Base-by-base conservation (phyloP, 768 basidiomycete species). In the Tulasnella sp. region DNA sequence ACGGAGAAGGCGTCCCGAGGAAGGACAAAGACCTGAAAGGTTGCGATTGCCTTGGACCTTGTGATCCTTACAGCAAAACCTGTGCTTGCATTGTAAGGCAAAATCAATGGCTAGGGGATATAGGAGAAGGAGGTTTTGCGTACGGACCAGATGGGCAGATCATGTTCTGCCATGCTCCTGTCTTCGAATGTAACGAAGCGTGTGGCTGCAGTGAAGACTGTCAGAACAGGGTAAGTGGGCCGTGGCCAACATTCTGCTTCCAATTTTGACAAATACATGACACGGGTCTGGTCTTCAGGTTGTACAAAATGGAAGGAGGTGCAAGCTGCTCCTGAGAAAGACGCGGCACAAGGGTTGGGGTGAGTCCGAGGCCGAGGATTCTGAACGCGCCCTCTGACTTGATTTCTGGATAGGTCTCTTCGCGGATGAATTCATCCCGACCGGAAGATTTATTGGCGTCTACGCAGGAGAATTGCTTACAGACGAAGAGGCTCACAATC, bases 311-410 rank as follows among this genome's bases (percentile, higher is more conserved):
- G 96, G 96, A 0, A 87, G 96, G 48, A 91, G 90, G 82, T 87
- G 88, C 79, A 85, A 87, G 0, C 87, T 96, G 18, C 87, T 88
- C 44, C 91, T 98, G 48, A 88, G 88, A 75, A 93, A 93, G 84
- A 97, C 96, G 0, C 82, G 84, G 58, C 84, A 90, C 64, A 97
- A 96, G 85, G 96, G 96, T 60, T 97, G 96, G 96, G 96, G 96
- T 93, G 83, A 76, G 89, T 85, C 24, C 44, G 1, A 31, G 69
- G 41, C 50, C 74, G 64, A 54, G 20, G 22, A 31, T 37, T 22
- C 69, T 64, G 58, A 73, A 46, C 41, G 54, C 28, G 41, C 20
- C 11, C 16, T 50, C 34, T 7, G 50, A 41, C 81, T 81, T 58
- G 44, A 69, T 46, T n/a, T 7, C 72, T 80, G 46, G 18, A 64